Evolutionary conservation across 768 basidiomycete genomes (phyloP), one percentile per base, ranked within the genome.

Genomic region (Brasilioporus rufonigricans): DNA sequence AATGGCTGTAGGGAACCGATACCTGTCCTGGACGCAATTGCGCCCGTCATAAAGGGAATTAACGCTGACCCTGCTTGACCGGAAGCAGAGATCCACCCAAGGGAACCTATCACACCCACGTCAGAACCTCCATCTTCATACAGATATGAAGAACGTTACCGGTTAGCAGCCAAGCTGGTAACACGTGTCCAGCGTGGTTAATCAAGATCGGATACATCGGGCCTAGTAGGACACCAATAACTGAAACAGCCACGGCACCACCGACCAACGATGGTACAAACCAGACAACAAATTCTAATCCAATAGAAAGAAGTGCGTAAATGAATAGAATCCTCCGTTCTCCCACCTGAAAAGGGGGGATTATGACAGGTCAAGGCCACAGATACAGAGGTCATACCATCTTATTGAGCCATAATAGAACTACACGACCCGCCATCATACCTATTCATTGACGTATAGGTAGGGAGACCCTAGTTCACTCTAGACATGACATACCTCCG

Each of bases 1-100:
- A 70, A n/a, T 14, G 69, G 69, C 57, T 77, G 78, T 53, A 81
- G 53, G 14, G 68, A 64, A 13, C 58, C 59, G 31, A 82, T 81
- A 0, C 79, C 88, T 33, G 82, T 79, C 55, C 76, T 82, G 23
- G 76, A 76, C 7, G 89, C 80, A 24, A 91, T 77, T 2, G 83
- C 78, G 23, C n/a, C n/a, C n/a, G n/a, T n/a, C n/a, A n/a, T n/a
- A n/a, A n/a, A n/a, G n/a, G n/a, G n/a, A n/a, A 91, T 62, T 9
- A 86, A 58, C 0, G 89, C 89, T 38, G 83, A 83, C n/a, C 89
- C 89, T 4, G 86, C 82, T 64, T 86, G 84, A 0, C 89, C 88
- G 31, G 82, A 78, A 5, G 80, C 82, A 7, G 83, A 82, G 31
- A 86, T 84, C 84, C 84, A 86, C 9, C 85, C 85, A 33, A 87